Percentiles rank a stretch among this genome's conserved stretches.
phyloP scores from a whole-genome alignment of 2,329 filamentous ascomycete species.

The Fusarium anthophilum region DNA sequence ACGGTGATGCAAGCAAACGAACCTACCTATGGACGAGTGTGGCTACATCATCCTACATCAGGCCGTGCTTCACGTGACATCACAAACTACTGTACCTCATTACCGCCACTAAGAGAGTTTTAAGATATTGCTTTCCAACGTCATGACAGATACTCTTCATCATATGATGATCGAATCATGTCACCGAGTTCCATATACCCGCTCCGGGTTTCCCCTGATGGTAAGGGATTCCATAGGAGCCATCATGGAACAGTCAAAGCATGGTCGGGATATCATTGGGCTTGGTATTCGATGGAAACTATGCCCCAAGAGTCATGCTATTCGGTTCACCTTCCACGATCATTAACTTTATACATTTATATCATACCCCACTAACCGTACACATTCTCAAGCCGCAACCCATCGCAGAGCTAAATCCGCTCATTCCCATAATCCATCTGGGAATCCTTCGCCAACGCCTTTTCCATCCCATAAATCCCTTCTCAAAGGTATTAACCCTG shows the following conservation, averaged over 20 bases:
- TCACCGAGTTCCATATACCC: background rate
- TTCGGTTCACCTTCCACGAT: background rate
- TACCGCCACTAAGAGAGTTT: background rate
- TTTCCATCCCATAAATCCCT: constrained; percentile 28
- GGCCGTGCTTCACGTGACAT: constrained; percentile 28
- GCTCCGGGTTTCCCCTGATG: background rate
- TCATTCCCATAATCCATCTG: constrained; percentile 7
- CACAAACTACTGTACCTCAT: background rate
- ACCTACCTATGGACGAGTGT: constrained; percentile 17
- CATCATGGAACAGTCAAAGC: background rate
- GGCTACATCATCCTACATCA: constrained; percentile 31
- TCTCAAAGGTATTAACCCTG: constrained; percentile 10
- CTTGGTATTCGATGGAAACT: background rate
- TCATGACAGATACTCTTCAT: background rate
- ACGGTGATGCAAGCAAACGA: constrained; percentile 21
- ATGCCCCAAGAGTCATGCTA: background rate
- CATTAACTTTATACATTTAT: constrained; percentile 37
- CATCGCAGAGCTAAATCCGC: constrained; percentile 18
- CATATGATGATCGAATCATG: background rate
- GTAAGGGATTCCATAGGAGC: background rate
- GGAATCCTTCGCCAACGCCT: constrained; percentile 31
- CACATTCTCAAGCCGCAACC: constrained; percentile 7
- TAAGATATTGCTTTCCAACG: background rate
- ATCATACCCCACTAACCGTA: constrained; percentile 28
- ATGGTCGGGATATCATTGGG: background rate